phyloP scores from a whole-genome alignment of 2,329 filamentous ascomycete genomes.

The Dactylella cylindrospora region DNA sequence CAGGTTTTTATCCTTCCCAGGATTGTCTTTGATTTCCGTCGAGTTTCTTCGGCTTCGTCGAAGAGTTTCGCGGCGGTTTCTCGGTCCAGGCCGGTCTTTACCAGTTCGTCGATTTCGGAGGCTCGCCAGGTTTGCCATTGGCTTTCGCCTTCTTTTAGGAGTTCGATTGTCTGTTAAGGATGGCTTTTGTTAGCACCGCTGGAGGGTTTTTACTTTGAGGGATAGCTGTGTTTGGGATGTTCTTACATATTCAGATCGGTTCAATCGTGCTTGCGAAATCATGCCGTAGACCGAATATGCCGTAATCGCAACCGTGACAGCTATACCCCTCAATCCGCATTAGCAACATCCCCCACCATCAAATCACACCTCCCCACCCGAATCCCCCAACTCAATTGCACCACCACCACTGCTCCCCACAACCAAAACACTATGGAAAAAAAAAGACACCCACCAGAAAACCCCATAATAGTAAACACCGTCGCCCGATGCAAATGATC shows the following conservation, averaged over 20 bases:
- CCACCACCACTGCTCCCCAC: constrained; percentile 23
- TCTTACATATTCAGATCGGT: constrained; percentile 42
- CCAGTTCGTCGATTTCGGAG: constrained; percentile 30
- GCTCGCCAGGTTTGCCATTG: constrained; percentile 32
- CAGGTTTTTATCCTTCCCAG: constrained; percentile 45
- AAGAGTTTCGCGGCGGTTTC: constrained; percentile 35
- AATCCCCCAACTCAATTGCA: constrained; percentile 44
- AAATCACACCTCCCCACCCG: constrained; percentile 28
- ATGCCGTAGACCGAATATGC: constrained; percentile 39
- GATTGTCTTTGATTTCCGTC: constrained; percentile 41
- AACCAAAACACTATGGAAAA: constrained; percentile 36
- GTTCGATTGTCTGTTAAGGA: constrained; percentile 13
- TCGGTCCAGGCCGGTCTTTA: constrained; percentile 26
- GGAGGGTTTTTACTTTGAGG: no score
- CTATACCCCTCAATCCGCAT: constrained; percentile 10
- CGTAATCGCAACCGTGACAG: constrained; percentile 37
- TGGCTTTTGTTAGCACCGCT: no score
- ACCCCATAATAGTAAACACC: constrained; percentile 62
- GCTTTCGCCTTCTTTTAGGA: constrained; percentile 20
- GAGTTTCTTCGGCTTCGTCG: constrained; percentile 28
- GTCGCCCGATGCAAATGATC: constrained; percentile 64
- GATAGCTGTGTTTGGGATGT: no score
- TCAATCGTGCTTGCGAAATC: constrained; percentile 36
- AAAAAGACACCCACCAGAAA: constrained; percentile 56
- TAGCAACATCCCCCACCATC: no score